Evolutionary conservation across 1,139 yeast species (phyloP).

Genomic region (Geotrichum phurueaensis): DNA sequence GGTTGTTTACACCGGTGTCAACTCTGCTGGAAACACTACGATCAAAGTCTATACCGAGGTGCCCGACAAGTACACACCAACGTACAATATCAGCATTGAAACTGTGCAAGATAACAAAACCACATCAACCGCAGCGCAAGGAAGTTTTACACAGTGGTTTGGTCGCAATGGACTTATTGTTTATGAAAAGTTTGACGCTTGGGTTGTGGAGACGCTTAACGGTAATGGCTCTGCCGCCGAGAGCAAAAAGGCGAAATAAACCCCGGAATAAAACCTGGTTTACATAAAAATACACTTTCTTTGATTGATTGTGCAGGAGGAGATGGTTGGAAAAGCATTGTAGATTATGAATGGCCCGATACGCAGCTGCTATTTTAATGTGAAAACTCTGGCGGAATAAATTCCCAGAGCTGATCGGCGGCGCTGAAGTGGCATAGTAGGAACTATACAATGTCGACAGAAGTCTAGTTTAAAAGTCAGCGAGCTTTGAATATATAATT

Average conservation of each 20-base stretch:
- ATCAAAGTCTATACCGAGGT: slow-evolving; percentile 30
- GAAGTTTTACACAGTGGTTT: slow-evolving; percentile 28
- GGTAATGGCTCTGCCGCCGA: not conserved
- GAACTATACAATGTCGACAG: too few relatives aligned
- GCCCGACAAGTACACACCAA: slow-evolving; percentile 41
- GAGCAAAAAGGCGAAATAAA: slow-evolving; percentile 6
- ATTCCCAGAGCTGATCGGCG: too few relatives aligned
- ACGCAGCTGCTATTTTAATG: too few relatives aligned
- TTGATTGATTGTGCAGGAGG: too few relatives aligned
- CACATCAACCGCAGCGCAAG: slow-evolving; percentile 1
- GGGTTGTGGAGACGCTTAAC: slow-evolving; percentile 15
- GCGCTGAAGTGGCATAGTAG: too few relatives aligned
- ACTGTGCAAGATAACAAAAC: not conserved
- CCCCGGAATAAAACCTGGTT: too few relatives aligned
- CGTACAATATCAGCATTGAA: slow-evolving; percentile 39
- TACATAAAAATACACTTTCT: not conserved
- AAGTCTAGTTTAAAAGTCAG: too few relatives aligned
- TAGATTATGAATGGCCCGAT: too few relatives aligned
- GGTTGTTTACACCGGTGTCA: slow-evolving; percentile 53
- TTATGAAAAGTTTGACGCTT: slow-evolving; percentile 23
- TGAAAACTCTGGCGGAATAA: too few relatives aligned
- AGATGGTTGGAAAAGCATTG: too few relatives aligned
- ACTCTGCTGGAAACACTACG: slow-evolving; percentile 24
- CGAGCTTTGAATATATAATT: too few relatives aligned
- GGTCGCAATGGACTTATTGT: slow-evolving; percentile 29